Evolutionary conservation across 2,329 filamentous ascomycete genomes (phyloP).

Genomic region (Trichoderma gracile): DNA sequence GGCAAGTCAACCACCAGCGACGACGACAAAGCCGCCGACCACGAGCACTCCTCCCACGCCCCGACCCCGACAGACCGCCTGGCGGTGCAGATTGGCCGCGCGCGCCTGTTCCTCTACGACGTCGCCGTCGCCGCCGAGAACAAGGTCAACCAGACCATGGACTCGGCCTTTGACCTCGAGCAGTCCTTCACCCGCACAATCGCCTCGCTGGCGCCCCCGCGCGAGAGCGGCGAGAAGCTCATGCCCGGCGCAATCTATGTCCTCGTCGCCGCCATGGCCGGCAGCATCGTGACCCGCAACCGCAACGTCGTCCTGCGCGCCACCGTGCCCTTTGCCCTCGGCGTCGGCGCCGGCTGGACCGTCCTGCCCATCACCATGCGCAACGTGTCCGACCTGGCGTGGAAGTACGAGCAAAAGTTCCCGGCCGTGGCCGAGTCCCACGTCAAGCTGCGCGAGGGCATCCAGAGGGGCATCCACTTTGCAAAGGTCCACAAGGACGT

Average conservation of each 20-base stretch:
- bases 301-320: slow-evolving; percentile 80
- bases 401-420: slow-evolving; percentile 90
- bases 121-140: slow-evolving; percentile 76
- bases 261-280: slow-evolving; percentile 90
- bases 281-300: slow-evolving; percentile 86
- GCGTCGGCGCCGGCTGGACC: slow-evolving; percentile 78
- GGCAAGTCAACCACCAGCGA: slow-evolving; percentile 36
- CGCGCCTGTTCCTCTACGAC: slow-evolving; percentile 76
- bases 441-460: slow-evolving; percentile 66
- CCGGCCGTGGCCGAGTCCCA: slow-evolving; percentile 83
- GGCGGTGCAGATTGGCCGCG: slow-evolving; percentile 76
- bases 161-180: slow-evolving; percentile 80
- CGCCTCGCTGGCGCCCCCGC: slow-evolving; percentile 81
- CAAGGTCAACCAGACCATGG: slow-evolving; percentile 78
- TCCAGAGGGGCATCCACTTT: slow-evolving; percentile 69
- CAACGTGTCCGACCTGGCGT: slow-evolving; percentile 82
- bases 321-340: slow-evolving; percentile 74
- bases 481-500: slow-evolving; percentile 73
- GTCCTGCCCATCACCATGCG: slow-evolving; percentile 86
- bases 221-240: slow-evolving; percentile 82
- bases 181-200: slow-evolving; percentile 86
- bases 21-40: slow-evolving; percentile 26
- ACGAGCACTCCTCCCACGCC: slow-evolving; percentile 41
- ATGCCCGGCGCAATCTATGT: slow-evolving; percentile 92
- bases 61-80: slow-evolving; percentile 89